Percentiles rank a stretch among this genome's conserved stretches.
phyloP scores from a whole-genome alignment of 1,284 basidiomycete species.

The Spongispora temasekensis region DNA sequence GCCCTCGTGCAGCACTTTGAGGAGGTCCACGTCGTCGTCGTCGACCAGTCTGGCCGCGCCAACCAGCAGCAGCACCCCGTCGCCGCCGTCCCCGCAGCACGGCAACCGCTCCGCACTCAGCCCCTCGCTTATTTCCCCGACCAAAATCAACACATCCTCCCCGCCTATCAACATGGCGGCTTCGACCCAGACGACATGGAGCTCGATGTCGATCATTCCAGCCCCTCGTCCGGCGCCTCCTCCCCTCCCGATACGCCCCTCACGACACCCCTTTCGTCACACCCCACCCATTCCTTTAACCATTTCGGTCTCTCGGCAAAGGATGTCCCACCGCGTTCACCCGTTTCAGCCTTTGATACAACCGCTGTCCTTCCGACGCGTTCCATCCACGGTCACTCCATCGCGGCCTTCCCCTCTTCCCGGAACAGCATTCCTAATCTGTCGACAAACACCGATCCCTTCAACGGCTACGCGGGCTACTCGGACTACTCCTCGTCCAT shows the following conservation, averaged over 20 bases:
- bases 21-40: conserved; percentile 75
- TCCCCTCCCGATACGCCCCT: conserved; percentile 54
- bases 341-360: conserved; percentile 51
- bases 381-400: conserved; percentile 30
- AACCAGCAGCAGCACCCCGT: conserved; percentile 46
- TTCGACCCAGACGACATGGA: conserved; percentile 84
- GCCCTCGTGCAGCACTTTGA: conserved; percentile 87
- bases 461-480: conserved; percentile 60
- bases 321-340: conserved; percentile 29
- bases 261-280: conserved; percentile 45
- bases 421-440: conserved; percentile 26
- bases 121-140: conserved; percentile 23
- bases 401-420: conserved; percentile 30
- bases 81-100: conserved; percentile 45
- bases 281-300: conserved; percentile 52
- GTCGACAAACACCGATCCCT: conserved; percentile 46
- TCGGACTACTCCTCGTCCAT: conserved; percentile 64
- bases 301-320: conserved; percentile 37
- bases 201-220: conserved; percentile 59
- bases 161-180: conserved; percentile 29
- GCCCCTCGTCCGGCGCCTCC: conserved; percentile 45
- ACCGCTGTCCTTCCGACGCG: conserved; percentile 47
- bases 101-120: conserved; percentile 24
- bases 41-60: conserved; percentile 54
- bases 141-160: conserved; percentile 13